Evolutionary conservation across 2,329 filamentous ascomycete genomes (phyloP).

Genomic region (Colletotrichum phormii): DNA sequence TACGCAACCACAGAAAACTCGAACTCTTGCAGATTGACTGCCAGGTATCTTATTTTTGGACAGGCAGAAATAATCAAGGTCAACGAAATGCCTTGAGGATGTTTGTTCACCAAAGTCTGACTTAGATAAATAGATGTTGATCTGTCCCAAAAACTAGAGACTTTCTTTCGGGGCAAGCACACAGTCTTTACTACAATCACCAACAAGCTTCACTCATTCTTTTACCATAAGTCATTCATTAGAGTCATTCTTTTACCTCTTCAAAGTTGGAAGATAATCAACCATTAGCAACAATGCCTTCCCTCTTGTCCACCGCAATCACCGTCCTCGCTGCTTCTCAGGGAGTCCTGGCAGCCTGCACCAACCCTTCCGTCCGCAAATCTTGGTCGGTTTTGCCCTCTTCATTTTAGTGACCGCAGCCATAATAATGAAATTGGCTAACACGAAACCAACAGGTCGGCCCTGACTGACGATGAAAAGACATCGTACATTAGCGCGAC

Average conservation of each 20-base stretch:
- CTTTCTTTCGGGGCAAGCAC: neutral
- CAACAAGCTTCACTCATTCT: neutral
- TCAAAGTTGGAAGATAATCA: neutral
- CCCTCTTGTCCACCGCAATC: neutral
- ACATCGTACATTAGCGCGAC: constrained; percentile 14
- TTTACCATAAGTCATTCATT: neutral
- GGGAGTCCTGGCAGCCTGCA: constrained; percentile 2
- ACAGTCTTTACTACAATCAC: neutral
- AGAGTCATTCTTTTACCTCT: neutral
- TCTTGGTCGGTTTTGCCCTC: neutral
- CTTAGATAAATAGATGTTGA: neutral
- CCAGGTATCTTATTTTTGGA: neutral
- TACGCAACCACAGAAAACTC: neutral
- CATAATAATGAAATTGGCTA: neutral
- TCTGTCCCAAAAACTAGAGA: neutral
- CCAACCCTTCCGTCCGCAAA: constrained; percentile 10
- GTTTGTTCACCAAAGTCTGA: neutral
- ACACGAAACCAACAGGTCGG: constrained; percentile 7
- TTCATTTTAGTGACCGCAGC: neutral
- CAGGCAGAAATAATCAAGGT: neutral
- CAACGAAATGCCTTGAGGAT: neutral
- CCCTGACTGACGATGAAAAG: constrained; percentile 18
- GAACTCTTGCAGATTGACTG: neutral
- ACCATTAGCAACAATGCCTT: neutral
- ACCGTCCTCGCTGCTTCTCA: neutral